These are phyloP conservation scores for Linnemannia schmuckeri DNA, from an alignment of 192 early-diverging fungal genomes.

Conservation along the genomic window DNA sequence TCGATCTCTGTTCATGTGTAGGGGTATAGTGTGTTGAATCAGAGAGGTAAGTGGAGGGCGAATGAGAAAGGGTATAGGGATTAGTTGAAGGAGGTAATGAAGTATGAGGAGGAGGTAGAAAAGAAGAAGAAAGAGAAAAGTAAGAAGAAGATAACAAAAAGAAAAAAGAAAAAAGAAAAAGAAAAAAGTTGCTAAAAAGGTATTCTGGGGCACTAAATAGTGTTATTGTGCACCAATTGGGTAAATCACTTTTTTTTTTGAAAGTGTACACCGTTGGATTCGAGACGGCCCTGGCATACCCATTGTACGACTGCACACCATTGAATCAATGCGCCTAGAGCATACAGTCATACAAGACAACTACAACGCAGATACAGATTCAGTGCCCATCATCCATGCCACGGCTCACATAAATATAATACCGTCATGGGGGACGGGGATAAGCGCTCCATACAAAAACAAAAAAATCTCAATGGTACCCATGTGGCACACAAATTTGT, in stretches of 20 bases:
- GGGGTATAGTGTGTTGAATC: neutral
- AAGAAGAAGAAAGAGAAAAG: neutral
- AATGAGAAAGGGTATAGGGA: neutral
- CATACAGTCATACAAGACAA: too few species aligned
- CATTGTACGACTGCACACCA: neutral
- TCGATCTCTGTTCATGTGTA: conserved; percentile 38
- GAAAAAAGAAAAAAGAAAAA: neutral
- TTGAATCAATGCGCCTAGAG: too few species aligned
- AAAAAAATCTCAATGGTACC: neutral
- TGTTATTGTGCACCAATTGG: neutral
- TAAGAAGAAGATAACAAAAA: neutral
- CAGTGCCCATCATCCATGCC: too few species aligned
- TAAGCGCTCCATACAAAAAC: neutral
- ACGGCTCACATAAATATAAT: neutral
- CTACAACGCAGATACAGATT: too few species aligned
- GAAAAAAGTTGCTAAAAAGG: neutral
- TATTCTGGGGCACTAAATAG: neutral
- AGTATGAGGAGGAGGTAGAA: neutral
- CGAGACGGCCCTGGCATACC: neutral
- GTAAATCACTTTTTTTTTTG: too few species aligned
- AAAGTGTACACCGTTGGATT: conserved; percentile 1
- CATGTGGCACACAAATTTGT: neutral
- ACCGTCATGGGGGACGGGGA: neutral
- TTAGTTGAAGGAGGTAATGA: neutral
- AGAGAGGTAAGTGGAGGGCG: neutral